Conservation (phyloP, 208 protist species). For the Strigomonas culicis region DNA sequence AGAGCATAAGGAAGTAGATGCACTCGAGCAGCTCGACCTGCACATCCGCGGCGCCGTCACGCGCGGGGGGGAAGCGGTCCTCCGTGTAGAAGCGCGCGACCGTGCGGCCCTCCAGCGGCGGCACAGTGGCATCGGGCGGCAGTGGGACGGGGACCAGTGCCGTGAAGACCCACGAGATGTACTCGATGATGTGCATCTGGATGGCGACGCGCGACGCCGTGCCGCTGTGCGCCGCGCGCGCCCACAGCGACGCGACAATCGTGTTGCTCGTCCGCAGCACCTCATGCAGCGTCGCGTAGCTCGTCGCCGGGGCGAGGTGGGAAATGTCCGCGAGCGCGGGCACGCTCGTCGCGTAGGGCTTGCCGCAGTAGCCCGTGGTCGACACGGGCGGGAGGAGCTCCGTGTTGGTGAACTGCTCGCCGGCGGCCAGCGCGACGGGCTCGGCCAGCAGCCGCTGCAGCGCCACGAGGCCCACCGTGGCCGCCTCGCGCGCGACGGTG, state of each 20-base stretch:
- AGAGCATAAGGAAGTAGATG: slow-evolving; percentile 58
- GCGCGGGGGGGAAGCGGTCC: slow-evolving; percentile 9
- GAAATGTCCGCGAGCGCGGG: slow-evolving; percentile 26
- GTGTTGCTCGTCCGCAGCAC: slow-evolving; percentile 17
- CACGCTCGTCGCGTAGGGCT: slow-evolving; percentile 22
- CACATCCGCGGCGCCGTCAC: slow-evolving; percentile 13
- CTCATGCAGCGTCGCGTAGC: slow-evolving; percentile 21
- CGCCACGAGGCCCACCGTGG: not conserved
- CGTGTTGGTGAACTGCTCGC: slow-evolving; percentile 27
- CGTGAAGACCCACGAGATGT: slow-evolving; percentile 66
- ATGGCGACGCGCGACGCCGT: slow-evolving; percentile 67
- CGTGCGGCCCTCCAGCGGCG: slow-evolving; percentile 17
- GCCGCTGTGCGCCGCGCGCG: slow-evolving; percentile 43
- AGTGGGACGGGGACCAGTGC: slow-evolving; percentile 52
- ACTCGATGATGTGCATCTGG: slow-evolving; percentile 72
- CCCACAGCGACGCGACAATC: slow-evolving; percentile 42
- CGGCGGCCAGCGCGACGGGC: slow-evolving; percentile 4
- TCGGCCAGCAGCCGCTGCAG: slow-evolving; percentile 2
- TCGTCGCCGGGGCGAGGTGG: slow-evolving; percentile 20
- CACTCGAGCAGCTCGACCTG: slow-evolving; percentile 38
- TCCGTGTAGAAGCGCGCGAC: slow-evolving; percentile 25
- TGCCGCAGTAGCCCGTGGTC: slow-evolving; percentile 39
- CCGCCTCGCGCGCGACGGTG: not conserved
- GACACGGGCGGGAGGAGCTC: slow-evolving; percentile 34
- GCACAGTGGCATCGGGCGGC: slow-evolving; percentile 16